Evolutionary conservation across 169 alveolate genomes (phyloP).

Genomic region (Amoebophrya sp.): DNA sequence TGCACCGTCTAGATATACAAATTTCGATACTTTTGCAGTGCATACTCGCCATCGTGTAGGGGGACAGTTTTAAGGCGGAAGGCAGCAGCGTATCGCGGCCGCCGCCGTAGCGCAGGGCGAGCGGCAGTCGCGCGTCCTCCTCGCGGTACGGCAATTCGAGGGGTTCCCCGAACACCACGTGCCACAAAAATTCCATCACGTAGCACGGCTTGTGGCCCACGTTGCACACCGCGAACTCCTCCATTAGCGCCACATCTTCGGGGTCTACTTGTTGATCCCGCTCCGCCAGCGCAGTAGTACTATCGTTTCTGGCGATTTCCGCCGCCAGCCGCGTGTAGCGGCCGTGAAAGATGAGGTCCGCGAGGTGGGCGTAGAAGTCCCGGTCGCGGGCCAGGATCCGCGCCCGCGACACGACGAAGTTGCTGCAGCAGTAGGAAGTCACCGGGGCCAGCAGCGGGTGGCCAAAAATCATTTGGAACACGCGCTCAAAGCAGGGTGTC

Average conservation of each 20-base stretch:
- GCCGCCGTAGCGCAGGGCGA: slow-evolving; percentile 24
- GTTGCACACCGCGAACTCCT: neutral
- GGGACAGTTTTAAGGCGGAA: neutral
- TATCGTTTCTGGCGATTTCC: neutral
- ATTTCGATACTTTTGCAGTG: too few species aligned
- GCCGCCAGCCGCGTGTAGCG: neutral
- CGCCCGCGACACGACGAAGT: neutral
- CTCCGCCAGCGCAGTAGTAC: neutral
- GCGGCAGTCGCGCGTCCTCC: slow-evolving; percentile 27
- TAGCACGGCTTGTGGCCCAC: slow-evolving; percentile 26
- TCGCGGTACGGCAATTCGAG: neutral
- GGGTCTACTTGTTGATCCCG: neutral
- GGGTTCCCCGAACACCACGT: slow-evolving; percentile 29
- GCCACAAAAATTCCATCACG: slow-evolving; percentile 34
- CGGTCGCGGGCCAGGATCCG: neutral
- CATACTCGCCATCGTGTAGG: neutral
- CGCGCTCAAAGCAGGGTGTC: slow-evolving; percentile 4
- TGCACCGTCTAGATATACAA: too few species aligned
- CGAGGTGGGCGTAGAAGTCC: neutral
- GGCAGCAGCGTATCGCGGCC: slow-evolving; percentile 23
- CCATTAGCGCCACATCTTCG: neutral
- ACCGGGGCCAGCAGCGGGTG: neutral
- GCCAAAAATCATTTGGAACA: neutral
- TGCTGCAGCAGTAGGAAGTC: neutral
- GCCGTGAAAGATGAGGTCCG: slow-evolving; percentile 6